Evolutionary conservation across 805 yeast species (phyloP), one percentile per base, ranked within the genome.

Genomic region (Wickerhamiella occidentalis): DNA sequence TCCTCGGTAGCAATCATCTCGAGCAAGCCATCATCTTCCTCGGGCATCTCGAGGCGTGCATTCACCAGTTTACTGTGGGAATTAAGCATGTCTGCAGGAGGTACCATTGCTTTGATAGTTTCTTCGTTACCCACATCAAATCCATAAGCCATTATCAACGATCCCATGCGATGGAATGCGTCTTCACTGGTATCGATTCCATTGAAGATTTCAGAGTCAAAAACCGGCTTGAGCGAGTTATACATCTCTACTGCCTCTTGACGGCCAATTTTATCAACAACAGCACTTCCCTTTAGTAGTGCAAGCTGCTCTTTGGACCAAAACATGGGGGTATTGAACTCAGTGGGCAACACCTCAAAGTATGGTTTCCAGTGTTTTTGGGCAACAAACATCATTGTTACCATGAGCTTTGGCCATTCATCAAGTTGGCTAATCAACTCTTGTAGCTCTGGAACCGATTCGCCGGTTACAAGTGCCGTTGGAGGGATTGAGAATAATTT

Each of bases 31-130:
- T 54, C 56, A 23, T 29, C 50, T 11, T 52, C 53, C 1, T 65
- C 64, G 18, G 70, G 68, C 53, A 77, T 77, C 38, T 72, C 72
- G 53, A 87, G 66, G 51, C 79, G 74, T 6, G 96, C 95, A 62
- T 90, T 90, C 58, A 78, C 78, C 15, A 74, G 68, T 7, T 72
- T 72, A 1, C 95, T 82, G 60, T 88, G 92, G 1, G 96, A 85
- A 61, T 92, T 90, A 52, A 92, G 67, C 19, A 85, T 79, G 61
- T 90, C 98, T 0, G 97, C 97, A 42, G 87, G 68, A 0, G 97
- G 95, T 2, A 88, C 86, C 95, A 92, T 82, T 0, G 94, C 81
- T 61, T 88, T 88, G 55, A 73, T 67, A 3, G 67, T 68, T 2
- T 51, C 63, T 7, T 61, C 63, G 3, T 61, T 64, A 19, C 52